Evolutionary conservation across 202 grass and related monocot species (phyloP), one percentile per base, ranked within the genome.

Genomic region (Miscanthus sacchariflorus): DNA sequence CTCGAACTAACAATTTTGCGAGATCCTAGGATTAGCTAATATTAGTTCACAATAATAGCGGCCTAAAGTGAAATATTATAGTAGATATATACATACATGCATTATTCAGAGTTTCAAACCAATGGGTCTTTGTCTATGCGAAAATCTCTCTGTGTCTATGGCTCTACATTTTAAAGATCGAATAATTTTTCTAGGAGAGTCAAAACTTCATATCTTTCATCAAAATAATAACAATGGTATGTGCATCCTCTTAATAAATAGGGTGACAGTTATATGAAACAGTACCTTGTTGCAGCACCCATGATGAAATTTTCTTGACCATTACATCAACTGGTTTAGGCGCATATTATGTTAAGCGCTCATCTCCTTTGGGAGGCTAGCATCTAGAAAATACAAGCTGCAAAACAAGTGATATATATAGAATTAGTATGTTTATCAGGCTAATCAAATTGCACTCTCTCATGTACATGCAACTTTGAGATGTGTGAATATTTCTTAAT

Each of bases 341-440:
- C 12, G 4, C 79, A 73, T 54, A 87, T 77, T 35, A 75, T 84
- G 58, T 77, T 91, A 98, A 50, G 93, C 58, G 15, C 46, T 84
- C 91, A 95, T 93, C 74, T 96, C 94, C 87, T 96, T 95, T 63
- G 94, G 96, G 12, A 98, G 86, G 83, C 94, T 96, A 81, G 93
- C 80, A 44, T 98, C 96, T 77, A 98, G 83, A 89, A 98, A 96
- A 88, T 98, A 87, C 66, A 98, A 90, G 83, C 96, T 98, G 89
- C 33, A 65, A 90, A 84, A 25, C 70, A 81, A 50, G 39, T 23
- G 52, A 75, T 66, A 66, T 52, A 83, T 19, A 19, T 7, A 83
- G 19, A 40, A 27, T 24, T 5, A 56, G 17, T 19, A 25, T 70
- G 36, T 71, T 38, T 73, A 48, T 59, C 45, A 45, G 69, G 24